Conservation (phyloP, 352 stramenopile species). For the Phytopythium litorale region DNA sequence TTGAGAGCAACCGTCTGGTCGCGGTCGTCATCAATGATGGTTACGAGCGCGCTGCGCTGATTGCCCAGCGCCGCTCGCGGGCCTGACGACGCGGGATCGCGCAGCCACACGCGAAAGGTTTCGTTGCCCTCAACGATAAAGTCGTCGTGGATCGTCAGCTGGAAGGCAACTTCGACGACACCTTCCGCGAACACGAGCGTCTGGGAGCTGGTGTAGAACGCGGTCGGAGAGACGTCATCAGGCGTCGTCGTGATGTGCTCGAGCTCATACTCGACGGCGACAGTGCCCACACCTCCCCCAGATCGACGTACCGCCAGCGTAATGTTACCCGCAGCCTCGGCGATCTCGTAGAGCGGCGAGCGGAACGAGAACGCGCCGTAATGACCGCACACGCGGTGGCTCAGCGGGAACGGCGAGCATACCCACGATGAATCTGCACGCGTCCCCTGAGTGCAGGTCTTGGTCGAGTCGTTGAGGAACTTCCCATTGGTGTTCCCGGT, state of each 20-base stretch:
- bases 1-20: conserved; percentile 30
- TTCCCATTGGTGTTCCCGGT: conserved; percentile 1
- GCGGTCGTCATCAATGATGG: conserved; percentile 66
- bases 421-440: conserved; percentile 58
- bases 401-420: conserved; percentile 42
- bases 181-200: conserved; percentile 75
- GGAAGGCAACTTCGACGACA: conserved; percentile 84
- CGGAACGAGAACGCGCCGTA: conserved; percentile 86
- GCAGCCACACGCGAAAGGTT: conserved; percentile 57
- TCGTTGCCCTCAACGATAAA: conserved; percentile 63
- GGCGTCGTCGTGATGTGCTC: conserved; percentile 74
- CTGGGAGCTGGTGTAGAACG: conserved; percentile 85
- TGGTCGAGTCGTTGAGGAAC: conserved; percentile 51
- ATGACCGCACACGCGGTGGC: conserved; percentile 91
- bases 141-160: conserved; percentile 92
- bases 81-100: conserved; percentile 17
- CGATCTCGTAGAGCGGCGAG: conserved; percentile 81
- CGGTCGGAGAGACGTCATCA: conserved; percentile 78
- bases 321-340: conserved; percentile 67
- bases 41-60: conserved; percentile 59
- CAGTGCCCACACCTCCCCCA: conserved; percentile 82
- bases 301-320: conserved; percentile 81
- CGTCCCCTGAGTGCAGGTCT: conserved; percentile 57
- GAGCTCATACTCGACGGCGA: conserved; percentile 76
- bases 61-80: conserved; percentile 41